phyloP scores from a whole-genome alignment of 208 protist species.

The Leishmania mexicana region DNA sequence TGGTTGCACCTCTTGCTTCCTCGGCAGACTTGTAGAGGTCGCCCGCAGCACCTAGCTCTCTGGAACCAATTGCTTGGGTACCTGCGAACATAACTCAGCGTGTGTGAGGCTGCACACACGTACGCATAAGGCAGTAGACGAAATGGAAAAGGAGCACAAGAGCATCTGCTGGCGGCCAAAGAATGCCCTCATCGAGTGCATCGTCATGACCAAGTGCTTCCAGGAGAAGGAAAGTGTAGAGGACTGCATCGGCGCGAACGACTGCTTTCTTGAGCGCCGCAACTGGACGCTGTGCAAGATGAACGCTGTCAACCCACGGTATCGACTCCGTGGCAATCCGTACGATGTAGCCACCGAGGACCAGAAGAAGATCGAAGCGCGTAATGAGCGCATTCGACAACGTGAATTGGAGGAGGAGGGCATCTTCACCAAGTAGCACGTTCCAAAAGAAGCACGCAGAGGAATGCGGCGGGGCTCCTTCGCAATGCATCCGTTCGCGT shows the following conservation, averaged over 20 bases:
- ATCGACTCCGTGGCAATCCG: slow-evolving; percentile 84
- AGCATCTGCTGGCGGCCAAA: slow-evolving; percentile 89
- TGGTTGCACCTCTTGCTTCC: background rate
- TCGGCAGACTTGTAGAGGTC: background rate
- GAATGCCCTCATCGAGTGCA: slow-evolving; percentile 85
- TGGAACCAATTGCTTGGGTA: background rate
- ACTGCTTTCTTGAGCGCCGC: slow-evolving; percentile 83
- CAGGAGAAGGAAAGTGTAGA: slow-evolving; percentile 81
- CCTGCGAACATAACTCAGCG: background rate
- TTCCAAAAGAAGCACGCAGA: background rate
- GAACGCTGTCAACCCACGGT: slow-evolving; percentile 88
- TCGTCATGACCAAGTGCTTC: slow-evolving; percentile 87
- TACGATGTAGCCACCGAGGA: slow-evolving; percentile 88
- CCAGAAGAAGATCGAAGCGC: slow-evolving; percentile 88
- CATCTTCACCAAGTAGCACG: slow-evolving; percentile 51
- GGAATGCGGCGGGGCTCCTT: background rate
- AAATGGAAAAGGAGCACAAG: slow-evolving; percentile 84
- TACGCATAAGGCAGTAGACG: background rate
- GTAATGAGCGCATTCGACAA: slow-evolving; percentile 79
- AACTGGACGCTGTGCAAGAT: slow-evolving; percentile 92
- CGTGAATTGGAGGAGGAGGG: slow-evolving; percentile 85
- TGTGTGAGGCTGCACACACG: background rate
- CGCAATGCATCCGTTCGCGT: background rate
- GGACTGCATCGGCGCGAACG: slow-evolving; percentile 75
- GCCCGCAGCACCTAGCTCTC: background rate